Evolutionary conservation across 139 green algal genomes (phyloP).

Genomic region (Diplosphaera chodatii): DNA sequence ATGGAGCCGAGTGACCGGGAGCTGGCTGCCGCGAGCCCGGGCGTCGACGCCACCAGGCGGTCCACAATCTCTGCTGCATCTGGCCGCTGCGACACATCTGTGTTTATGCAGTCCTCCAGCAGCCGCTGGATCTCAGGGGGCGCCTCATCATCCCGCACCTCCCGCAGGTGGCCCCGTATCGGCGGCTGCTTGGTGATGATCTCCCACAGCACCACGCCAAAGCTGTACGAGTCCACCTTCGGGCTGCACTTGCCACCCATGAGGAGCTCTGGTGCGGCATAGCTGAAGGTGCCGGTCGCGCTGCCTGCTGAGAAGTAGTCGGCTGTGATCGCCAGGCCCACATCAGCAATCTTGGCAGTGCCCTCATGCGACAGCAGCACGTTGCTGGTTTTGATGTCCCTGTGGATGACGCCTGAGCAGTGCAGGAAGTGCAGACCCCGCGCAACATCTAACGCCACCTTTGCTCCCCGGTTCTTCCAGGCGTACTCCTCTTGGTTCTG

Average conservation of each 20-base stretch:
- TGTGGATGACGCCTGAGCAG: not conserved
- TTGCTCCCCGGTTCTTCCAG: not conserved
- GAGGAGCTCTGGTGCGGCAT: too few species aligned
- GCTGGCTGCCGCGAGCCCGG: too few species aligned
- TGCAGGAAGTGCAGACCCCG: not conserved
- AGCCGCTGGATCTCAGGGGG: not conserved
- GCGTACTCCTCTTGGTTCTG: not conserved
- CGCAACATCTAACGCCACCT: not conserved
- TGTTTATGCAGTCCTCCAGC: not conserved
- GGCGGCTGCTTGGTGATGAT: conserved; percentile 6
- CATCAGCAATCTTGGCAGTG: not conserved
- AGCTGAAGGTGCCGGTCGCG: not conserved
- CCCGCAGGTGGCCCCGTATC: not conserved
- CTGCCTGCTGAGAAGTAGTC: not conserved
- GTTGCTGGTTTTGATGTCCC: not conserved
- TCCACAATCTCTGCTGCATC: too few species aligned
- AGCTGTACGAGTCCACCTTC: not conserved
- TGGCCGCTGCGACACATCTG: not conserved
- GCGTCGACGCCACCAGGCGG: too few species aligned
- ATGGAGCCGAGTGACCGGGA: too few species aligned
- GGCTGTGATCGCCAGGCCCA: not conserved
- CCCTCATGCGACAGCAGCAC: not conserved
- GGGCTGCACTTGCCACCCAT: too few species aligned
- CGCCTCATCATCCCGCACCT: not conserved
- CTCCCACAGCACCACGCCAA: conserved; percentile 7